Evolutionary conservation across 768 basidiomycete species (phyloP).

Genomic region (Agaricus sinodeliciosus): DNA sequence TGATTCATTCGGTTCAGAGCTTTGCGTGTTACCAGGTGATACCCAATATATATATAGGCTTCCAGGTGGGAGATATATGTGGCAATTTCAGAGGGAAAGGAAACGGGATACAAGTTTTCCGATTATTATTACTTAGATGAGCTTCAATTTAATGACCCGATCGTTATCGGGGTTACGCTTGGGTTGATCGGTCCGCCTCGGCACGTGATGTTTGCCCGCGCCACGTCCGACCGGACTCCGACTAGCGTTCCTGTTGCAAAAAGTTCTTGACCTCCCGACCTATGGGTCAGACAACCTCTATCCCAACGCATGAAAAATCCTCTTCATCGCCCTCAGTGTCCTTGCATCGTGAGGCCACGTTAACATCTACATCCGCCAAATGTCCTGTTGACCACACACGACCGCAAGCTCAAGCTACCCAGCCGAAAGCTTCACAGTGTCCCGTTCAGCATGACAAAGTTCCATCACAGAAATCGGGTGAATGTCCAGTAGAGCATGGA

Average conservation of each 20-base stretch:
- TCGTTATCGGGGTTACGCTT: too few relatives aligned
- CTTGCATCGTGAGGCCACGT: slow-evolving; percentile 27
- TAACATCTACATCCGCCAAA: slow-evolving; percentile 20
- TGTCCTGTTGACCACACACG: slow-evolving; percentile 33
- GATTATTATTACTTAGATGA: too few relatives aligned
- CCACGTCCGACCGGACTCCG: not conserved
- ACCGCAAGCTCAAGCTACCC: slow-evolving; percentile 9
- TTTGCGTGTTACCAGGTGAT: too few relatives aligned
- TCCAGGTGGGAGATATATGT: too few relatives aligned
- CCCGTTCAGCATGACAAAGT: slow-evolving; percentile 33
- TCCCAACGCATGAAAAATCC: slow-evolving; percentile 13
- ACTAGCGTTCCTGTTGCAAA: not conserved
- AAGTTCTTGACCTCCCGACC: not conserved
- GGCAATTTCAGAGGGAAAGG: too few relatives aligned
- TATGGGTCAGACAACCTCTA: slow-evolving; percentile 46
- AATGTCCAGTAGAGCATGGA: slow-evolving; percentile 61
- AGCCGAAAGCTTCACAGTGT: slow-evolving; percentile 26
- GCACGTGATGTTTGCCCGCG: too few relatives aligned
- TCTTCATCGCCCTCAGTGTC: slow-evolving; percentile 24
- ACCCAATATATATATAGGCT: too few relatives aligned
- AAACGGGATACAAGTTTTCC: too few relatives aligned
- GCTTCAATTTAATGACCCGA: too few relatives aligned
- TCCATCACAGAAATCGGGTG: slow-evolving; percentile 28
- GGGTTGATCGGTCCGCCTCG: too few relatives aligned
- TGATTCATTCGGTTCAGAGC: too few relatives aligned